Percentiles rank a stretch among this genome's conserved stretches.
Conservation (phyloP, 2,329 filamentous ascomycete genomes). For the Ramularia collo-cygni region DNA sequence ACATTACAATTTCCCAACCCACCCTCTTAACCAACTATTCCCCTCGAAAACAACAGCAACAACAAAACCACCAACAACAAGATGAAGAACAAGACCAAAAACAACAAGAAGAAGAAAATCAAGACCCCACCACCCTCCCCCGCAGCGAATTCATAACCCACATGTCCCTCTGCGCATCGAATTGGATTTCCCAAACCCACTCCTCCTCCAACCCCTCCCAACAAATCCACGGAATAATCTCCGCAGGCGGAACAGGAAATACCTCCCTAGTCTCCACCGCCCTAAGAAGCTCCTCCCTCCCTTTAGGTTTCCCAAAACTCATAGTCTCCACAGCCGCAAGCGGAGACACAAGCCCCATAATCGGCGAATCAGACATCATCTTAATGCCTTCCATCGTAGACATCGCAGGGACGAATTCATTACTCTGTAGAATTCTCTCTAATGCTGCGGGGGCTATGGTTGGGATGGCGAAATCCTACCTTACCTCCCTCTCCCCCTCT, state of each 20-base stretch:
- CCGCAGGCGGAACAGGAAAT: conserved; percentile 55
- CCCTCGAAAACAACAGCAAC: no score
- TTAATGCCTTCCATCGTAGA: conserved; percentile 69
- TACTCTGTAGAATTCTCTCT: conserved; percentile 51
- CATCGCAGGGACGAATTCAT: conserved; percentile 57
- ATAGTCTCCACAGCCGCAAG: conserved; percentile 65
- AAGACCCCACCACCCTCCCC: no score
- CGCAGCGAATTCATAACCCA: no score
- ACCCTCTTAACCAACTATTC: no score
- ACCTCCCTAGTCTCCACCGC: conserved; percentile 57
- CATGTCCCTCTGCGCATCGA: conserved; percentile 54
- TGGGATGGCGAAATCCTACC: conserved; percentile 50
- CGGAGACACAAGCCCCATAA: conserved; percentile 57
- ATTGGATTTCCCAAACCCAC: conserved; percentile 64
- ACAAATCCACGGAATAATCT: conserved; percentile 44
- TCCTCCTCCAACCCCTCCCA: conserved; percentile 9
- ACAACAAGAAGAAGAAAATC: conserved; percentile 48
- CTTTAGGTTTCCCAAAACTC: no score
- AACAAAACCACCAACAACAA: no score
- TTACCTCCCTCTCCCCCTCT: conserved; percentile 8
- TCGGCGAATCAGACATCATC: conserved; percentile 61
- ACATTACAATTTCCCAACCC: conserved; percentile 43
- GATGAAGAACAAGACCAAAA: conserved; percentile 14
- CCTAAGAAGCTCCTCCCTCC: no score
- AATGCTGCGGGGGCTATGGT: conserved; percentile 58